phyloP scores from a whole-genome alignment of 345 rosid genomes.

The Eucalyptus lansdowneana region DNA sequence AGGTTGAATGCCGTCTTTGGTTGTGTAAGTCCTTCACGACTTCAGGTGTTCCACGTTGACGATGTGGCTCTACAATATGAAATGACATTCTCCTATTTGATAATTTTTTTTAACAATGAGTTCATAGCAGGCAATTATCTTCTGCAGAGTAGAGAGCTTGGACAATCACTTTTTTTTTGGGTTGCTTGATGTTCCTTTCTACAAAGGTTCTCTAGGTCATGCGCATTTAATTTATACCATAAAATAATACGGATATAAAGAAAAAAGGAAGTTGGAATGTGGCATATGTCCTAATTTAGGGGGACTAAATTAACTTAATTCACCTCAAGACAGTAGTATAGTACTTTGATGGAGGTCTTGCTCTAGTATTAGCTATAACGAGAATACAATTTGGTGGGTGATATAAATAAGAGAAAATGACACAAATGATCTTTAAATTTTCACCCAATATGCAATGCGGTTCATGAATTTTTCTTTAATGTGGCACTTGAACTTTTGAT shows the following conservation, averaged over 20 bases:
- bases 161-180: too few relatives aligned
- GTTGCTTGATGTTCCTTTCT: too few relatives aligned
- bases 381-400: neutral
- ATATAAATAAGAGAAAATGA: neutral
- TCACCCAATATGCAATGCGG: fast-evolving
- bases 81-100: neutral
- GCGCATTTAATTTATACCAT: too few relatives aligned
- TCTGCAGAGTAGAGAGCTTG: neutral
- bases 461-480: too few relatives aligned
- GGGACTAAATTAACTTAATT: neutral
- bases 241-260: too few relatives aligned
- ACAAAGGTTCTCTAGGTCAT: too few relatives aligned
- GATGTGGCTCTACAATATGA: neutral
- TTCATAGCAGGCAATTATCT: neutral
- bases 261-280: neutral
- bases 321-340: neutral
- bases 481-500: too few relatives aligned
- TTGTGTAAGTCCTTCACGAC: neutral
- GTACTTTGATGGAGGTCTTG: neutral
- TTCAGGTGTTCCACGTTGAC: too few relatives aligned
- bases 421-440: too few relatives aligned
- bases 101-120: neutral
- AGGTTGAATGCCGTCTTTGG: neutral
- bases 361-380: neutral
- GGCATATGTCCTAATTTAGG: neutral